These are phyloP conservation scores for Berkeleyomyces basicola DNA, from an alignment of 2,329 filamentous ascomycete species.

Conservation along the genomic window DNA sequence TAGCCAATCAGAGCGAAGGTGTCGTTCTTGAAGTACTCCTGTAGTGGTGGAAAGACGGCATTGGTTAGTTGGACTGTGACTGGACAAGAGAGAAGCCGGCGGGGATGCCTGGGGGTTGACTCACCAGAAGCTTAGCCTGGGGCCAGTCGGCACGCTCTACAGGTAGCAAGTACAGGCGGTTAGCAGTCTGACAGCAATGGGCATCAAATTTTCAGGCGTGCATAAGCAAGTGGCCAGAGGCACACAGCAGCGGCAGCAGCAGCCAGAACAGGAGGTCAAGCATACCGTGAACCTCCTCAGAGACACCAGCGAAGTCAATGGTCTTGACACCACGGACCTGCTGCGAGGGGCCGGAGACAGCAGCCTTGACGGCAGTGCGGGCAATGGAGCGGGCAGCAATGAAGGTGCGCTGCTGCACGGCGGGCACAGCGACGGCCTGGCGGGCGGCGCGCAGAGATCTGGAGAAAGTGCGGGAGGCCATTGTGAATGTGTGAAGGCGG, in stretches of 20 bases:
- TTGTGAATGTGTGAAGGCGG: conserved; percentile 25
- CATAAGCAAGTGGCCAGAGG: neutral
- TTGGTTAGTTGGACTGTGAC: neutral
- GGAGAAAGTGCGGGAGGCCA: conserved; percentile 63
- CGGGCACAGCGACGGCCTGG: conserved; percentile 41
- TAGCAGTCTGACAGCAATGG: neutral
- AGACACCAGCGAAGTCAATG: conserved; percentile 91
- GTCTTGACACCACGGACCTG: conserved; percentile 89
- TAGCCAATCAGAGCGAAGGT: conserved; percentile 98
- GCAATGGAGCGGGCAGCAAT: conserved; percentile 41
- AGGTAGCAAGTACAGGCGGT: conserved; percentile 12
- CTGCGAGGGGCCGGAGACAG: conserved; percentile 37
- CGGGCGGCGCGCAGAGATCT: conserved; percentile 48
- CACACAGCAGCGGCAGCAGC: neutral
- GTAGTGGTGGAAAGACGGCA: conserved; percentile 4
- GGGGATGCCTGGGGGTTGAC: conserved; percentile 24
- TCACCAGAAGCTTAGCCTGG: conserved; percentile 88
- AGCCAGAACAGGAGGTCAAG: neutral
- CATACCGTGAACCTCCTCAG: conserved; percentile 85
- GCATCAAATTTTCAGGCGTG: conserved; percentile 1
- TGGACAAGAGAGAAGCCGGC: neutral
- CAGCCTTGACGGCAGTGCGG: conserved; percentile 36
- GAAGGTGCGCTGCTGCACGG: conserved; percentile 45
- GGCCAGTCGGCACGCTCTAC: conserved; percentile 97
- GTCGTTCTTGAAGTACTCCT: conserved; percentile 99